These are phyloP conservation scores for Botrytis cinerea DNA, from an alignment of 2,329 filamentous ascomycete genomes.

Conservation along the genomic window DNA sequence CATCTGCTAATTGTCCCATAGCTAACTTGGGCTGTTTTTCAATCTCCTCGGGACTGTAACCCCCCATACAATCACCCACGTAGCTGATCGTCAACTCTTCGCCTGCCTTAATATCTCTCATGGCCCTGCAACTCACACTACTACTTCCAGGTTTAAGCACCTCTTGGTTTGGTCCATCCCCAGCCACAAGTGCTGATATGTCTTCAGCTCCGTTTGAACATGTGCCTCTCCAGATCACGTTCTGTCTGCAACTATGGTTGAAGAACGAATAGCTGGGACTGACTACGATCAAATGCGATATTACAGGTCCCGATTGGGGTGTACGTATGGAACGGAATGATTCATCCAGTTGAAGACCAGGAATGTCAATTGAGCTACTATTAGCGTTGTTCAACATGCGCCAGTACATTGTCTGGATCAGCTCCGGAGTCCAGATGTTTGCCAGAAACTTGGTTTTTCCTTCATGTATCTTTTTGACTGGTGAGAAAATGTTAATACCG, in stretches of 20 bases:
- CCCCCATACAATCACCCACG: slow-evolving; percentile 32
- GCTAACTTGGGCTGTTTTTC: not conserved
- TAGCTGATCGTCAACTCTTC: slow-evolving; percentile 40
- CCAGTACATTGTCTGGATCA: slow-evolving; percentile 38
- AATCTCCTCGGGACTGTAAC: not conserved
- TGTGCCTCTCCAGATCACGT: slow-evolving; percentile 35
- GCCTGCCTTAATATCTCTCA: slow-evolving; percentile 32
- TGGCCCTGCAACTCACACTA: slow-evolving; percentile 31
- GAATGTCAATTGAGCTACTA: slow-evolving; percentile 21
- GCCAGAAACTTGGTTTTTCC: not conserved
- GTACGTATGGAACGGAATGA: not conserved
- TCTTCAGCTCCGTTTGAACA: slow-evolving; percentile 14
- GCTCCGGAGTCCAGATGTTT: slow-evolving; percentile 31
- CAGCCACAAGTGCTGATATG: slow-evolving; percentile 21
- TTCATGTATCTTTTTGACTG: not conserved
- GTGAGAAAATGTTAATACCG: slow-evolving; percentile 35
- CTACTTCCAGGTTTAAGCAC: slow-evolving; percentile 31
- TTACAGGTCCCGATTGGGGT: not conserved
- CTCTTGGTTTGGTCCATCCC: slow-evolving; percentile 16
- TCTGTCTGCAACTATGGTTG: slow-evolving; percentile 38
- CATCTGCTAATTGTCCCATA: not conserved
- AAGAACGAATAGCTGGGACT: slow-evolving; percentile 39
- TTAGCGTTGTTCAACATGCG: slow-evolving; percentile 39
- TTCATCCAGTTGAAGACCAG: not conserved
- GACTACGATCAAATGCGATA: slow-evolving; percentile 25